These are phyloP conservation scores for Aspergillus calidoustus DNA, from an alignment of 2,329 filamentous ascomycete genomes.

Conservation along the genomic window DNA sequence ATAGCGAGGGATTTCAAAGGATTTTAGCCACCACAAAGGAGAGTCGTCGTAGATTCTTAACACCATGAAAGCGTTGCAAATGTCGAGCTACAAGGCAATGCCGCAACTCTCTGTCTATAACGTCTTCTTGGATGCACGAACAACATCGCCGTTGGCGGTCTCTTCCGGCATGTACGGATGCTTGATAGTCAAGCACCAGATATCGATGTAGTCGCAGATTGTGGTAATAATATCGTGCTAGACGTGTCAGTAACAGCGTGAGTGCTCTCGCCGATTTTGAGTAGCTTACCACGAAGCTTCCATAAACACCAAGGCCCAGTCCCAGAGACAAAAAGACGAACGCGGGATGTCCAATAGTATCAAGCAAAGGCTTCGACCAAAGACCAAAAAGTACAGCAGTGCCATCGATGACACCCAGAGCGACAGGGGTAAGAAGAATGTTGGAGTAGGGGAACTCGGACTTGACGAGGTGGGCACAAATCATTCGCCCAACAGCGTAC, in stretches of 20 bases:
- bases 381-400: constrained; percentile 71
- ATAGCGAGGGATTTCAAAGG: constrained; percentile 4
- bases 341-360: constrained; percentile 83
- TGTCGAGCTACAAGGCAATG: constrained; percentile 19
- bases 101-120: constrained; percentile 18
- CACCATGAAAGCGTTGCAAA: constrained; percentile 11
- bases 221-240: constrained; percentile 89
- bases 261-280: not conserved
- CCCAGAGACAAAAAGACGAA: constrained; percentile 91
- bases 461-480: constrained; percentile 89
- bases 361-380: constrained; percentile 74
- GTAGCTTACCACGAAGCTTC: constrained; percentile 77
- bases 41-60: not conserved
- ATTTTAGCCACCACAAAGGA: not conserved
- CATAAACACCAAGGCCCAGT: constrained; percentile 85
- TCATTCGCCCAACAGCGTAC: constrained; percentile 94
- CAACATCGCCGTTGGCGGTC: constrained; percentile 28
- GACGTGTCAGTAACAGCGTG: constrained; percentile 5
- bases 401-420: constrained; percentile 78
- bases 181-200: constrained; percentile 98
- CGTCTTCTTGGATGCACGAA: constrained; percentile 34
- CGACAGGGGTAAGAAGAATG: constrained; percentile 77
- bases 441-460: constrained; percentile 89
- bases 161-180: constrained; percentile 62
- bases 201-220: constrained; percentile 97